Percentiles rank a stretch among this genome's conserved stretches.
Evolutionary conservation across 441 rosid species (phyloP).

Genomic region (Daphne laureola): DNA sequence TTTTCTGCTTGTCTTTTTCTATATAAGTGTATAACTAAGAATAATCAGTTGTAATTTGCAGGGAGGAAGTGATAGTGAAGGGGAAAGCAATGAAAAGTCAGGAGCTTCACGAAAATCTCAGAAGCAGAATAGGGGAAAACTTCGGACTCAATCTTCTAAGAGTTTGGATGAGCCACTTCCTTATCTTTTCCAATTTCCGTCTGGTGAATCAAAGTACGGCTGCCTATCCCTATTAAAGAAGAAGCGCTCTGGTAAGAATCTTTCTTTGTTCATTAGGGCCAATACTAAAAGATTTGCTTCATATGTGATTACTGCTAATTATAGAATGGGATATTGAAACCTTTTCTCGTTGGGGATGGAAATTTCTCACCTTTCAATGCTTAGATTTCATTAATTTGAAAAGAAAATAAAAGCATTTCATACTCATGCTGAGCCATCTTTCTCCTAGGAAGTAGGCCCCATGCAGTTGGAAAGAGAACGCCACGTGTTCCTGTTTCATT

Average conservation of each 20-base stretch:
- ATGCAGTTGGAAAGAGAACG: constrained; percentile 58
- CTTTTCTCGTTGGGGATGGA: no score
- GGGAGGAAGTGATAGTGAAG: constrained; percentile 52
- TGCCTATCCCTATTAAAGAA: constrained; percentile 41
- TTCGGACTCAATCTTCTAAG: constrained; percentile 26
- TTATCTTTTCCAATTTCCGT: constrained; percentile 50
- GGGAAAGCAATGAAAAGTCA: constrained; percentile 35
- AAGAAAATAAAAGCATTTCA: no score
- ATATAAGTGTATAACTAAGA: constrained; percentile 6
- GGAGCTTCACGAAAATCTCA: constrained; percentile 29
- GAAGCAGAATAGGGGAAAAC: constrained; percentile 36
- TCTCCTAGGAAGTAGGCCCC: constrained; percentile 35
- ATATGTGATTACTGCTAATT: no score
- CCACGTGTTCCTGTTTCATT: constrained; percentile 49
- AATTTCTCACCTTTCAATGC: not conserved
- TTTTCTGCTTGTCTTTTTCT: not conserved
- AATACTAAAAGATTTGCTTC: no score
- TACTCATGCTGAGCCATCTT: no score
- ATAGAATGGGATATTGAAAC: no score
- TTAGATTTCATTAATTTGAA: not conserved
- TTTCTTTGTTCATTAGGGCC: constrained; percentile 1
- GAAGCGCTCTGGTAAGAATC: constrained; percentile 39
- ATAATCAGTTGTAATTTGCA: constrained; percentile 20
- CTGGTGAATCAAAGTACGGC: constrained; percentile 32
- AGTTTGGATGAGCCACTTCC: constrained; percentile 32